Base-by-base conservation (phyloP, 2,329 filamentous ascomycete species). In the Exophiala lecanii-corni region DNA sequence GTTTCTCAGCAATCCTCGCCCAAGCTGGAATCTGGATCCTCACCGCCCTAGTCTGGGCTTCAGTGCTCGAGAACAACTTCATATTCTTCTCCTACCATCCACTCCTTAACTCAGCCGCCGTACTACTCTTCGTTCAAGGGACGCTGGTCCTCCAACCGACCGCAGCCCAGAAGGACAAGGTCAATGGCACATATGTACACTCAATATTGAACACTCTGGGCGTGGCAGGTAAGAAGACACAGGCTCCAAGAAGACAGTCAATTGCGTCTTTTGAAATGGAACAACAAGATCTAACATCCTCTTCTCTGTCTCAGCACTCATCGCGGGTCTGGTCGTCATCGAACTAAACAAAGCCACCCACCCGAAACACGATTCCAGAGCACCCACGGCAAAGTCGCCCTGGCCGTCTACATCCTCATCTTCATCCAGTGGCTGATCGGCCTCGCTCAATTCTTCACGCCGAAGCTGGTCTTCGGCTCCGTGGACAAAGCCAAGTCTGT, bases 81-180 rank as follows among this genome's bases (percentile, higher is more conserved):
- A 85, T 86, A 28, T 79, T 95, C 56, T 95, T 97, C 75, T 89
- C 87, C 13, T 80, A 83, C 6, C 91, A 97, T 64, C 91, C 91
- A 5, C 65, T 76, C 10, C 64, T 76, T 55, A 79, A 79, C 57
- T 76, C 68, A 53, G 67, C 84, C 44, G 89, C 81, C 36, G 64
- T 94, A 45, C 73, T 95, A 50, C 73, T 87, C 45, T 73, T 92
- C 57, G 76, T 85, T 13, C 84, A 96, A 71, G 84, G 83, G 42
- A 79, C 89, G 53, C 79, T 97, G 39, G 70, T 92, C 55, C 76
- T 97, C 25, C 92, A 98, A 64, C 92, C 91, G 2, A 95, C 91
- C 0, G 78, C 85, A 56, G 86, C 86, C 0, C 70, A 81, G 2
- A 64, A 72, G 12, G 86, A 95, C 67, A 96, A 96, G 67, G 66